Conservation (phyloP, 225 moss, liverwort and hornwort genomes). For the Marchantia polymorpha region DNA sequence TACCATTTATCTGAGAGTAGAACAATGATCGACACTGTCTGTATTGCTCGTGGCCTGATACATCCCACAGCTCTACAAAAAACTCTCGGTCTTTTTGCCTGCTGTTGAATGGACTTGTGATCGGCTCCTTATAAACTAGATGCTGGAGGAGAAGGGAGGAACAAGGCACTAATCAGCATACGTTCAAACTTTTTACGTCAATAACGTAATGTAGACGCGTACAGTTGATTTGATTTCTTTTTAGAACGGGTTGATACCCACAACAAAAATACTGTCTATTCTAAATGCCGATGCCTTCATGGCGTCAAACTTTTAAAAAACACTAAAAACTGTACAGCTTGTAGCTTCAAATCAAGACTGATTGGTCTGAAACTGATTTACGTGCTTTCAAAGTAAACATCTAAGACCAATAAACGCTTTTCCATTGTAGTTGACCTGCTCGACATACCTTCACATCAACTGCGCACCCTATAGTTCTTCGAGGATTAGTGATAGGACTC, state of each 20-base stretch:
- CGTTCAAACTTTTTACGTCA: background rate
- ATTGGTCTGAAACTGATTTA: background rate
- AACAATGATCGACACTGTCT: conserved; percentile 47
- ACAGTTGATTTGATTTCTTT: background rate
- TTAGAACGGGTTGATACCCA: background rate
- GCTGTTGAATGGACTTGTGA: conserved; percentile 25
- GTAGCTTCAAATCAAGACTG: background rate
- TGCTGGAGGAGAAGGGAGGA: conserved; percentile 25
- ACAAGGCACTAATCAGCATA: background rate
- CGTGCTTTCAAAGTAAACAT: background rate
- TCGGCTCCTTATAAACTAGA: conserved; percentile 41
- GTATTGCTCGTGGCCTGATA: conserved; percentile 47
- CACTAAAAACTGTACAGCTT: background rate
- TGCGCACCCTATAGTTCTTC: conserved; percentile 47
- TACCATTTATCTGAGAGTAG: conserved; percentile 51
- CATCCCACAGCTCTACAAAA: conserved; percentile 49
- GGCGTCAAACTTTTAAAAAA: background rate
- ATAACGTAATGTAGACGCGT: background rate
- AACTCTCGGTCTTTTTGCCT: conserved; percentile 44
- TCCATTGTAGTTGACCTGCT: background rate
- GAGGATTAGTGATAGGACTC: conserved; percentile 34
- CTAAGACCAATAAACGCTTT: background rate
- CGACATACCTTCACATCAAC: conserved; percentile 44
- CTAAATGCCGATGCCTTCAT: background rate
- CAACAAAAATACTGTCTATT: background rate